These are phyloP conservation scores for Neurospora cerealis DNA, from an alignment of 495 filamentous ascomycete species.

Conservation along the genomic window DNA sequence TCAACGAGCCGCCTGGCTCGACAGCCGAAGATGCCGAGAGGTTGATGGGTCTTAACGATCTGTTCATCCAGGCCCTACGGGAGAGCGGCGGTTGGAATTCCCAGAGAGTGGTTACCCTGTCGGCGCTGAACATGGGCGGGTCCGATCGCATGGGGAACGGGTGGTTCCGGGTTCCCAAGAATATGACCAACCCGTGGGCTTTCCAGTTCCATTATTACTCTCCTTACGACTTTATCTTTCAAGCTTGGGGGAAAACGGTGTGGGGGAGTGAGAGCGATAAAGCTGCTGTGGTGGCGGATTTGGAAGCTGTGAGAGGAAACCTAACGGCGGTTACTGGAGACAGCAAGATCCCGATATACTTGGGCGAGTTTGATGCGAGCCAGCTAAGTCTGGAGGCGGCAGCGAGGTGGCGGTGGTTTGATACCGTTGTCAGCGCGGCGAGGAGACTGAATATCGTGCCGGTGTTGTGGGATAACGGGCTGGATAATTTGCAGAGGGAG, in stretches of 20 bases:
- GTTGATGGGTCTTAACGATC: conserved; percentile 46
- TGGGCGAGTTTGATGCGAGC: conserved; percentile 51
- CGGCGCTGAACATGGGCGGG: conserved; percentile 40
- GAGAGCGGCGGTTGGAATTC: conserved; percentile 47
- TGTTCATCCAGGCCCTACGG: conserved; percentile 46
- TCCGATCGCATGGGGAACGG: conserved; percentile 35
- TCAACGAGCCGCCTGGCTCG: conserved; percentile 50
- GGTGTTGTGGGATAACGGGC: conserved; percentile 51
- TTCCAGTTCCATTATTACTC: conserved; percentile 57
- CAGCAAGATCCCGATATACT: conserved; percentile 34
- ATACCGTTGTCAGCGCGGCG: conserved; percentile 41
- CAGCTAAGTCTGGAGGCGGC: conserved; percentile 40
- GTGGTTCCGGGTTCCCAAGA: conserved; percentile 41
- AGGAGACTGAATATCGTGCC: conserved; percentile 35
- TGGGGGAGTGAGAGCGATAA: conserved; percentile 50
- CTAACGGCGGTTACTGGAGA: conserved; percentile 28
- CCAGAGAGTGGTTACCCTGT: conserved; percentile 47
- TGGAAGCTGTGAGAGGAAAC: conserved; percentile 40
- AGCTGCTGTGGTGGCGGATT: conserved; percentile 37
- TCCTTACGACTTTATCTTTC: conserved; percentile 47
- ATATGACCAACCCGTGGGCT: conserved; percentile 47
- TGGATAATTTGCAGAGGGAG: conserved; percentile 36
- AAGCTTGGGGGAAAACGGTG: conserved; percentile 48
- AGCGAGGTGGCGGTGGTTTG: conserved; percentile 48
- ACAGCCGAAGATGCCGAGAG: conserved; percentile 39